Evolutionary conservation across 805 yeast genomes (phyloP).

Genomic region (Brettanomyces sp.): DNA sequence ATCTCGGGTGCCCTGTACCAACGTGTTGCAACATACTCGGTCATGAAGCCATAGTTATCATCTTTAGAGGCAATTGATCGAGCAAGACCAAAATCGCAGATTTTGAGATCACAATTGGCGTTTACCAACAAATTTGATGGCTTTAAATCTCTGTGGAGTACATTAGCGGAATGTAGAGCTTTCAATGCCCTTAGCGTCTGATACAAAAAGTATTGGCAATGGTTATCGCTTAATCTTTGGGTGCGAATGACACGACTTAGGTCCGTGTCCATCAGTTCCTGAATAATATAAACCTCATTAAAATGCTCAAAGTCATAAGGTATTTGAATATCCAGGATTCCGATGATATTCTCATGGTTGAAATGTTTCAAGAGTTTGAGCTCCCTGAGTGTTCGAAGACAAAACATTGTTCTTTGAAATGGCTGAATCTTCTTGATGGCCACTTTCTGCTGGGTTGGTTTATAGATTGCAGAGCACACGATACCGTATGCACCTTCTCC

Average conservation of each 20-base stretch:
- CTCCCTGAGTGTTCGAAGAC: slow-evolving; percentile 82
- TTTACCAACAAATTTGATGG: slow-evolving; percentile 82
- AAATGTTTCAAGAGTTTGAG: slow-evolving; percentile 82
- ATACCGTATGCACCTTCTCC: slow-evolving; percentile 98
- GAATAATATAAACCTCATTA: slow-evolving; percentile 80
- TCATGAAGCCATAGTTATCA: slow-evolving; percentile 73
- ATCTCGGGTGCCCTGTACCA: slow-evolving; percentile 98
- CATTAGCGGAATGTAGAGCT: slow-evolving; percentile 89
- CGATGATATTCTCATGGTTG: slow-evolving; percentile 87
- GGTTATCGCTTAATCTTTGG: slow-evolving; percentile 82
- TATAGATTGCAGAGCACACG: slow-evolving; percentile 82
- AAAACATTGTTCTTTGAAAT: slow-evolving; percentile 80
- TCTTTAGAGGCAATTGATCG: slow-evolving; percentile 52
- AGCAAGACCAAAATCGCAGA: slow-evolving; percentile 93
- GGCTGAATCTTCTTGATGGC: slow-evolving; percentile 94
- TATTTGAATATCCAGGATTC: slow-evolving; percentile 80
- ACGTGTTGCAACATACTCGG: slow-evolving; percentile 95
- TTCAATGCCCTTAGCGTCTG: slow-evolving; percentile 87
- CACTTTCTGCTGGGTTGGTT: slow-evolving; percentile 79
- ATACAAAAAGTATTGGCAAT: slow-evolving; percentile 86
- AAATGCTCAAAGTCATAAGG: slow-evolving; percentile 71
- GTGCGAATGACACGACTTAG: slow-evolving; percentile 72
- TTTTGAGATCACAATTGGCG: slow-evolving; percentile 86
- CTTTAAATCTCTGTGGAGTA: slow-evolving; percentile 85
- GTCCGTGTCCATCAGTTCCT: slow-evolving; percentile 85